phyloP scores from a whole-genome alignment of 805 yeast genomes.

The Hanseniaspora lindneri region DNA sequence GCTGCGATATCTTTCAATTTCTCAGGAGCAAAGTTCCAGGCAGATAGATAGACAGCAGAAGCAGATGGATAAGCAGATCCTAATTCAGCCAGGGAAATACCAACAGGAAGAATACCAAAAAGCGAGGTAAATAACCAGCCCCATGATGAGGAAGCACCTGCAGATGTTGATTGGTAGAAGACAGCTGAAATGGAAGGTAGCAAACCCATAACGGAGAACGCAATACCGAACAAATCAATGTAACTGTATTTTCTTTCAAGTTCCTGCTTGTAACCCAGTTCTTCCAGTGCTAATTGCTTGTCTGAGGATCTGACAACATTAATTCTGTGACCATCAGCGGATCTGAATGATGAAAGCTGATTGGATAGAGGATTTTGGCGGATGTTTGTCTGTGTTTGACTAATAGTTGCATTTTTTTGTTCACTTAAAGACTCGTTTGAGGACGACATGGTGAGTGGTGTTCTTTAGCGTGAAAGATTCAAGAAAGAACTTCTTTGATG shows the following conservation, averaged over 20 bases:
- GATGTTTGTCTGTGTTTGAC: not conserved
- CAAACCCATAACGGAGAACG: constrained; percentile 58
- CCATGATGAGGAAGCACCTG: constrained; percentile 54
- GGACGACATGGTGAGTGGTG: not conserved
- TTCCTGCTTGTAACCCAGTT: constrained; percentile 64
- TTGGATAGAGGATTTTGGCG: not conserved
- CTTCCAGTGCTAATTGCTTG: constrained; percentile 24
- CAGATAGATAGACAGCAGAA: constrained; percentile 55
- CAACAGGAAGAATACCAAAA: constrained; percentile 39
- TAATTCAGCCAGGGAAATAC: constrained; percentile 44
- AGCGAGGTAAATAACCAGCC: constrained; percentile 43
- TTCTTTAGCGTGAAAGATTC: too few species aligned
- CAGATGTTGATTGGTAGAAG: constrained; percentile 37
- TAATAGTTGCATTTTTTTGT: not conserved
- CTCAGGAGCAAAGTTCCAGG: constrained; percentile 47
- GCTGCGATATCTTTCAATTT: constrained; percentile 36
- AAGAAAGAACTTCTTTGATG: too few species aligned
- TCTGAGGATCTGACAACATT: constrained; percentile 12
- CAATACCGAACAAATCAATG: constrained; percentile 56
- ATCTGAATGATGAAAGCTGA: constrained; percentile 12
- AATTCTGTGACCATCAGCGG: constrained; percentile 11
- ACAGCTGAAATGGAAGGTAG: constrained; percentile 47
- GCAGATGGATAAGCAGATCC: constrained; percentile 55
- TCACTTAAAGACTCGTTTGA: not conserved
- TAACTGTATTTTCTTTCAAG: constrained; percentile 51